Evolutionary conservation across 345 rosid species (phyloP).

Genomic region (Limnanthes douglasii): DNA sequence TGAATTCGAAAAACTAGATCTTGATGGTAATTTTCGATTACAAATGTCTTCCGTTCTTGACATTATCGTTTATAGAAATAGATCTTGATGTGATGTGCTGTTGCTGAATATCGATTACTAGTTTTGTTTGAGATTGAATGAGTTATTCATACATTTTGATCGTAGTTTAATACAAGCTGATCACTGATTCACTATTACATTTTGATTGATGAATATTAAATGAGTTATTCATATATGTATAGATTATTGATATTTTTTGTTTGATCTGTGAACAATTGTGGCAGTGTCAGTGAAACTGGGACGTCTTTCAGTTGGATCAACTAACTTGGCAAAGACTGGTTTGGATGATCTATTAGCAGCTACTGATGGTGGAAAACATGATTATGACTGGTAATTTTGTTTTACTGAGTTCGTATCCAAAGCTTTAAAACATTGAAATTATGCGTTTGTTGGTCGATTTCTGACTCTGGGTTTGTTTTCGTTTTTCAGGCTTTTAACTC

Average conservation of each 20-base stretch:
- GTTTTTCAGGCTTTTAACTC: conserved; percentile 79
- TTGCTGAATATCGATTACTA: neutral
- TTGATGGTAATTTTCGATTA: conserved; percentile 40
- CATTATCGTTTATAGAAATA: too few species aligned
- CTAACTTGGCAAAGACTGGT: conserved; percentile 32
- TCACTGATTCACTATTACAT: too few species aligned
- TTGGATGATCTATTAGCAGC: conserved; percentile 65
- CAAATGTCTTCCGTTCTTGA: neutral
- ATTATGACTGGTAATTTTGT: conserved; percentile 69
- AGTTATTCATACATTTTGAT: neutral
- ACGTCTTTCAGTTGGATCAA: conserved; percentile 63
- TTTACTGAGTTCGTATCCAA: too few species aligned
- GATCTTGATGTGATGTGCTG: too few species aligned
- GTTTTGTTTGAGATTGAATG: too few species aligned
- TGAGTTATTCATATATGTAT: too few species aligned
- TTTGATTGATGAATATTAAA: neutral
- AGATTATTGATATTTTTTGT: too few species aligned
- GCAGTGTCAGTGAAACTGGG: conserved; percentile 56
- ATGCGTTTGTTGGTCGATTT: neutral
- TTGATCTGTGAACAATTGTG: neutral
- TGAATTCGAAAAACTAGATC: too few species aligned
- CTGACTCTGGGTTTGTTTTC: neutral
- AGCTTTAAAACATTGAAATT: neutral
- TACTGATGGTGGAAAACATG: conserved; percentile 75
- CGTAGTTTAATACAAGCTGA: too few species aligned